phyloP scores from a whole-genome alignment of 805 yeast species.

The Vanderwaltozyma verrucispora region DNA sequence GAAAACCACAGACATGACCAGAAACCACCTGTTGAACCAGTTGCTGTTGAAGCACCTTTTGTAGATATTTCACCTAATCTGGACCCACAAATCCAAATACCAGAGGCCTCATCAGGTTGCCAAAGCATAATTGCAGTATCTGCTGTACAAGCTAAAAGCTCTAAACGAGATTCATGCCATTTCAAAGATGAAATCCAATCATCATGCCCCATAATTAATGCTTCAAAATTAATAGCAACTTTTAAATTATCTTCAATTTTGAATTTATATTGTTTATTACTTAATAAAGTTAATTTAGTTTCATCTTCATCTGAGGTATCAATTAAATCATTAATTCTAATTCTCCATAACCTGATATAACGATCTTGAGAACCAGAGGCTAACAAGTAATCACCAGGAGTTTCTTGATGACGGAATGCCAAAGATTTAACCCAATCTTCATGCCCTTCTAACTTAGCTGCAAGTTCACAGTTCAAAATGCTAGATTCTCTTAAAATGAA shows the following conservation, averaged over 20 bases:
- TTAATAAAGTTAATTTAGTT: conserved; percentile 41
- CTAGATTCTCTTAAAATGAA: conserved; percentile 22
- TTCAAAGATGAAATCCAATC: conserved; percentile 86
- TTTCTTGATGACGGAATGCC: conserved; percentile 40
- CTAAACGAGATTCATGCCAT: conserved; percentile 57
- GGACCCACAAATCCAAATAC: conserved; percentile 77
- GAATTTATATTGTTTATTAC: conserved; percentile 66
- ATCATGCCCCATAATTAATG: conserved; percentile 94
- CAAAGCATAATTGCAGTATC: conserved; percentile 91
- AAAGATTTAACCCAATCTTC: conserved; percentile 92
- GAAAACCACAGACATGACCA: conserved; percentile 65
- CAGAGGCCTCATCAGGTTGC: conserved; percentile 80
- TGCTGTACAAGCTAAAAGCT: conserved; percentile 75
- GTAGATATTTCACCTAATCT: conserved; percentile 87
- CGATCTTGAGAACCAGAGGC: conserved; percentile 93
- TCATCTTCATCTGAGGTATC: conserved; percentile 45
- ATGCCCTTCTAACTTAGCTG: conserved; percentile 69
- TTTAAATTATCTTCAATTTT: conserved; percentile 26
- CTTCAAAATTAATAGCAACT: conserved; percentile 71
- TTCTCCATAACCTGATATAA: conserved; percentile 83
- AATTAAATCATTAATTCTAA: conserved; percentile 44
- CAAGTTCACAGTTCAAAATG: conserved; percentile 24
- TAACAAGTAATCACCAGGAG: conserved; percentile 45
- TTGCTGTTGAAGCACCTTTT: conserved; percentile 96
- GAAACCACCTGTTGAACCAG: conserved; percentile 81